Percentiles rank a stretch among this genome's conserved stretches.
phyloP scores from a whole-genome alignment of 495 filamentous ascomycete genomes.

The Aspergillus olivimuriae region DNA sequence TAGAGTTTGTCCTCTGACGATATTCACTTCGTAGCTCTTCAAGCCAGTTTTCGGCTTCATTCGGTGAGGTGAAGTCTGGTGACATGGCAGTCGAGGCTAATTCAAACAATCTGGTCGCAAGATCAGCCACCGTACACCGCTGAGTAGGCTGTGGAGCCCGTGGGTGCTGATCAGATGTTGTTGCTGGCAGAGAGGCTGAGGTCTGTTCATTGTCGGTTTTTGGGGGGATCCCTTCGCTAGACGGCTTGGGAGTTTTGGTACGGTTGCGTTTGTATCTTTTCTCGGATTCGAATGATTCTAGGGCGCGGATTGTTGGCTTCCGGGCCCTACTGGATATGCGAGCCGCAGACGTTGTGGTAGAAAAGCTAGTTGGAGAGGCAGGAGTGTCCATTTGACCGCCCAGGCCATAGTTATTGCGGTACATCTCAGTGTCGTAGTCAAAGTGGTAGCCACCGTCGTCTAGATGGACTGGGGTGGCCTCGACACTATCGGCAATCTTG shows the following conservation, averaged over 20 bases:
- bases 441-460: conserved; percentile 11
- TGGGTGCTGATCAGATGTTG: background rate
- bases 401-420: conserved; percentile 18
- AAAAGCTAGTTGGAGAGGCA: conserved; percentile 25
- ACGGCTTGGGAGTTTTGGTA: conserved; percentile 1
- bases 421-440: conserved; percentile 19
- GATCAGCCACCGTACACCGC: conserved; percentile 6
- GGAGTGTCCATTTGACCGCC: conserved; percentile 21
- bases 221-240: conserved; percentile 7
- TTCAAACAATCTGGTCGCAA: conserved; percentile 22
- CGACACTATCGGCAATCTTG: conserved; percentile 6
- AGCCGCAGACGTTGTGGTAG: conserved; percentile 17
- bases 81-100: conserved; percentile 20
- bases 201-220: background rate
- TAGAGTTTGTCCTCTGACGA: no score
- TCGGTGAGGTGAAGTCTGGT: conserved; percentile 13
- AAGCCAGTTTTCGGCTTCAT: conserved; percentile 15
- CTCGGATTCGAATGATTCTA: conserved; percentile 30
- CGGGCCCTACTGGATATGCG: conserved; percentile 30
- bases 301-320: conserved; percentile 34
- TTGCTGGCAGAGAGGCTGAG: no score
- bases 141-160: background rate
- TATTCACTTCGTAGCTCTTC: conserved; percentile 14
- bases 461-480: conserved; percentile 8
- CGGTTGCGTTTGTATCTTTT: conserved; percentile 17